Conservation (phyloP, 1,139 yeast genomes). For the Hanseniaspora gamundiae region DNA sequence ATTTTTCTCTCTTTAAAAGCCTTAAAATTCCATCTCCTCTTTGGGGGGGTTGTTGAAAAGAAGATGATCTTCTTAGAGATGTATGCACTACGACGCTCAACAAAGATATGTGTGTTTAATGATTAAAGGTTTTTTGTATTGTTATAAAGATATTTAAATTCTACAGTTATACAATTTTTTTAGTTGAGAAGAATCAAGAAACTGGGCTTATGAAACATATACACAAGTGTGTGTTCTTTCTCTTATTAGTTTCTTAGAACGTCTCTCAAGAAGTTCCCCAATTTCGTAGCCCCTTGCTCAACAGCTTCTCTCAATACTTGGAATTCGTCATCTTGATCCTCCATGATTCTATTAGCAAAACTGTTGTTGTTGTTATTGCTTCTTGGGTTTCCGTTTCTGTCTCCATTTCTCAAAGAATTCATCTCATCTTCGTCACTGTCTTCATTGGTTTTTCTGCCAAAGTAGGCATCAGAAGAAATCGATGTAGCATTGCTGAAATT, state of each 20-base stretch:
- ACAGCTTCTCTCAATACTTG: slow-evolving; percentile 84
- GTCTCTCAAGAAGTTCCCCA: slow-evolving; percentile 76
- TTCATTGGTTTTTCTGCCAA: slow-evolving; percentile 63
- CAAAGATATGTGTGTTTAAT: no score
- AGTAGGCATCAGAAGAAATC: slow-evolving; percentile 84
- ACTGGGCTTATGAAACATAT: no score
- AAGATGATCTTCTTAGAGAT: no score
- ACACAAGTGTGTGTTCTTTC: not conserved
- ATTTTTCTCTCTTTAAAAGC: no score
- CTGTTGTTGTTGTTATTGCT: slow-evolving; percentile 28
- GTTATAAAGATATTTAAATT: no score
- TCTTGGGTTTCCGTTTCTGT: slow-evolving; percentile 14
- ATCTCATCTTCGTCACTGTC: slow-evolving; percentile 24
- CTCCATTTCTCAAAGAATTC: slow-evolving; percentile 1
- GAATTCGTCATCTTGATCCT: slow-evolving; percentile 77
- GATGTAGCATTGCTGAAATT: slow-evolving; percentile 76
- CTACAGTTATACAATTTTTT: no score
- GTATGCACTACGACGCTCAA: no score
- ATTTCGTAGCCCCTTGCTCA: slow-evolving; percentile 85
- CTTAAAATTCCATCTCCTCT: no score
- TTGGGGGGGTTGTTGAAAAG: no score
- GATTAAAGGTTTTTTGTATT: no score
- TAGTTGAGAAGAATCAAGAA: no score
- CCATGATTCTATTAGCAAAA: slow-evolving; percentile 31
- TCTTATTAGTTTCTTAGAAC: slow-evolving; percentile 38